Conservation (phyloP, 2,329 filamentous ascomycete species). For the Pseudogymnoascus sp. region DNA sequence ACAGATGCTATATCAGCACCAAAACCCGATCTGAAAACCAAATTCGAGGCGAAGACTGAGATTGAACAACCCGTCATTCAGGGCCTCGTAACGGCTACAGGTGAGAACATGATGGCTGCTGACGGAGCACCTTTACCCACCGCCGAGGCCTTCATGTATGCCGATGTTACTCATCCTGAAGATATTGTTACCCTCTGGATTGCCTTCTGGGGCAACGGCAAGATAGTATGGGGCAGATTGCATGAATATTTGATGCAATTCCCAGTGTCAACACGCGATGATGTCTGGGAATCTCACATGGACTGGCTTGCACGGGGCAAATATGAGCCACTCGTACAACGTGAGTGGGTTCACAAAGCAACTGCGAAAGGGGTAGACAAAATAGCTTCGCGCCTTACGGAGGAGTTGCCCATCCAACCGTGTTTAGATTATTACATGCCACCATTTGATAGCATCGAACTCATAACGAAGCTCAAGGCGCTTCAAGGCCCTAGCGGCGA, state of each 20-base stretch:
- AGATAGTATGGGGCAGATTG: not conserved
- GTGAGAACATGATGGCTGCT: not conserved
- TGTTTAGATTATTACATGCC: too few relatives aligned
- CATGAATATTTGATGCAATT: not conserved
- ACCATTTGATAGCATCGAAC: not conserved
- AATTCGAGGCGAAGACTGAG: not conserved
- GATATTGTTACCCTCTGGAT: not conserved
- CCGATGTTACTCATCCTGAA: not conserved
- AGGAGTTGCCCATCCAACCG: not conserved
- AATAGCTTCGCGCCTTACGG: too few relatives aligned
- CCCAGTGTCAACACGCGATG: not conserved
- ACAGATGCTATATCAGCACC: not conserved
- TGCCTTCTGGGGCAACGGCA: not conserved
- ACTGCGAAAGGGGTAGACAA: not conserved
- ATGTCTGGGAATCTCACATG: not conserved
- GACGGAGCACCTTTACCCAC: not conserved
- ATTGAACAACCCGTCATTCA: not conserved
- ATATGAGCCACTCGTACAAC: not conserved
- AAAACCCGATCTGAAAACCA: not conserved
- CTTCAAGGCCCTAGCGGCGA: too few relatives aligned
- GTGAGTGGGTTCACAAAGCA: not conserved
- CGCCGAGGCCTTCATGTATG: not conserved
- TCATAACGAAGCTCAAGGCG: not conserved
- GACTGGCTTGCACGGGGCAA: not conserved
- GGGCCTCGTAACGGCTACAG: not conserved